Conservation (phyloP, 192 early-diverging fungal genomes). For the Funneliformis geosporum region DNA sequence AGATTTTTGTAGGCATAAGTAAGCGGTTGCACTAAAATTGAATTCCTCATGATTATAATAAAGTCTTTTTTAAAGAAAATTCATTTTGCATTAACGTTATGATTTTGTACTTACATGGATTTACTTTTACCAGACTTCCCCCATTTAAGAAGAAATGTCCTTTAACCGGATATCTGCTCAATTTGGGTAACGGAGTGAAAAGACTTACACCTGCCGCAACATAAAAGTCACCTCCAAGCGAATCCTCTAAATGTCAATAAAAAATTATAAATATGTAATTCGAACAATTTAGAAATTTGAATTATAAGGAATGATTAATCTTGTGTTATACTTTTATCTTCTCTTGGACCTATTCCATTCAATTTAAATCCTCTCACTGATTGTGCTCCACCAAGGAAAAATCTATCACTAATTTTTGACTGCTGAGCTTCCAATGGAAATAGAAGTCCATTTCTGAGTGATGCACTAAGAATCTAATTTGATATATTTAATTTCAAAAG, state of each 20-base stretch:
- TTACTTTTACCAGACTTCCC: constrained; percentile 66
- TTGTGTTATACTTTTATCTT: constrained; percentile 62
- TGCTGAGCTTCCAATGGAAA: constrained; percentile 53
- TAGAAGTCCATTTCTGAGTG: constrained; percentile 63
- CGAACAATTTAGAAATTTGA: neutral
- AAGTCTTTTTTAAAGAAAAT: neutral
- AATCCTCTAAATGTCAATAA: constrained; percentile 54
- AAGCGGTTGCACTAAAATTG: constrained; percentile 29
- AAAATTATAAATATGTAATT: neutral
- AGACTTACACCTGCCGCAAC: constrained; percentile 76
- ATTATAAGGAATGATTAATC: neutral
- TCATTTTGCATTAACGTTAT: neutral
- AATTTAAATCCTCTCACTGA: constrained; percentile 87
- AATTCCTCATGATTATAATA: neutral
- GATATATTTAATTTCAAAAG: neutral
- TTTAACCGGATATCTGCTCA: constrained; percentile 64
- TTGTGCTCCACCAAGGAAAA: constrained; percentile 84
- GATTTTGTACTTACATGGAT: constrained; percentile 41
- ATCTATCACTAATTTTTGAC: constrained; percentile 81
- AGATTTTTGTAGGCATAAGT: constrained; percentile 46
- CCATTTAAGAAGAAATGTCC: constrained; percentile 90
- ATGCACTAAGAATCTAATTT: constrained; percentile 45
- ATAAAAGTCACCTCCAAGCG: constrained; percentile 88
- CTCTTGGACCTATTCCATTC: constrained; percentile 85
- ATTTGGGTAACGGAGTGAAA: constrained; percentile 78